Evolutionary conservation across 1,284 basidiomycete species (phyloP).

Genomic region (Cyathus pygmaeus): DNA sequence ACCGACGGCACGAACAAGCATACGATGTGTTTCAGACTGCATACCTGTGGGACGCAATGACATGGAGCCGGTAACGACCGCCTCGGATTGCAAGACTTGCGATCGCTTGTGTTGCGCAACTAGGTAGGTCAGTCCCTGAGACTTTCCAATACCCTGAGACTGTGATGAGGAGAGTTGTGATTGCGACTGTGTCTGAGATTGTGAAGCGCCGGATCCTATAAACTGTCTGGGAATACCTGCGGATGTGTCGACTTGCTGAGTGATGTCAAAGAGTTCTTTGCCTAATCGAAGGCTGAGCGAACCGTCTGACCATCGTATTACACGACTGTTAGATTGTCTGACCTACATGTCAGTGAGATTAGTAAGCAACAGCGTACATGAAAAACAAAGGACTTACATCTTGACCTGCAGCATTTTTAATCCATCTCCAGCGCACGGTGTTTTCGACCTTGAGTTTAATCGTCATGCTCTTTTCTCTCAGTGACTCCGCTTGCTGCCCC

Average conservation of each 20-base stretch:
- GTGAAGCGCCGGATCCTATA: slow-evolving; percentile 51
- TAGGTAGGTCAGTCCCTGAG: slow-evolving; percentile 85
- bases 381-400: slow-evolving; percentile 63
- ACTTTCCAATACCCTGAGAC: slow-evolving; percentile 46
- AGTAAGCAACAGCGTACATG: slow-evolving; percentile 4
- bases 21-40: slow-evolving; percentile 89
- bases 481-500: slow-evolving; percentile 59
- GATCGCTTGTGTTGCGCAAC: slow-evolving; percentile 91
- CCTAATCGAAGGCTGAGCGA: slow-evolving; percentile 87
- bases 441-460: slow-evolving; percentile 91
- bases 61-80: slow-evolving; percentile 85
- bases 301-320: slow-evolving; percentile 94
- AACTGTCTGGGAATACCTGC: slow-evolving; percentile 65
- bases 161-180: slow-evolving; percentile 49
- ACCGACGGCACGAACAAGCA: slow-evolving; percentile 87
- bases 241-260: slow-evolving; percentile 77
- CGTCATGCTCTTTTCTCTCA: slow-evolving; percentile 78
- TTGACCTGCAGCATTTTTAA: slow-evolving; percentile 72
- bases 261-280: slow-evolving; percentile 91
- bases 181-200: slow-evolving; percentile 16
- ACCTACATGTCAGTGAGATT: slow-evolving; percentile 49
- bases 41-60: slow-evolving; percentile 87
- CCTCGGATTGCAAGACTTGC: slow-evolving; percentile 86
- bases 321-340: slow-evolving; percentile 86
- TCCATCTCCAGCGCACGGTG: slow-evolving; percentile 92